Evolutionary conservation across 2,329 filamentous ascomycete species (phyloP), one percentile per base, ranked within the genome.

Genomic region (Fusarium palustre): DNA sequence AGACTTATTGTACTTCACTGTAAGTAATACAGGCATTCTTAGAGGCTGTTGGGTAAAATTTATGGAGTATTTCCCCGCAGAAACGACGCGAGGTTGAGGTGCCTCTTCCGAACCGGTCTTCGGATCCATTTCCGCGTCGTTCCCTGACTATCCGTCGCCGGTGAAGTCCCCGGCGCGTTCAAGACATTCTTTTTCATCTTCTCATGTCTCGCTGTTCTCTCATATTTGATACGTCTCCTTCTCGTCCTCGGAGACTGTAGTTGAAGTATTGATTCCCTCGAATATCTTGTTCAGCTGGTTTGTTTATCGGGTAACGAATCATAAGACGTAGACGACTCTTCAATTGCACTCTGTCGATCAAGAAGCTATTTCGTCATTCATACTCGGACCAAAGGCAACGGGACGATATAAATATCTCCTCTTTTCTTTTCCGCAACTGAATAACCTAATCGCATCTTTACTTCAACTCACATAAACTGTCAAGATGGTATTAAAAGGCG

Each of bases 401-500:
- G 47, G 45, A 65, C 24, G 22, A 43, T 28, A 43, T 16, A 18
- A 41, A 24, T 22, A n/a, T 24, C 30, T 48, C 33, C 20, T 45
- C 3, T 15, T 31, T 50, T 52, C 33, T 12, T 30, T 59, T 46
- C 20, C 24, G 25, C 36, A 34, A 47, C 39, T 60, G 25, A 30
- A 47, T 10, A 28, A 43, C 38, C 33, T 28, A 57, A 42, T 59
- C 41, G 16, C 33, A 55, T 39, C 38, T 55, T 24, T 33, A 15
- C 38, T 10, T 20, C 12, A 48, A 31, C 24, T 25, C 54, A 54
- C 48, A 41, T 47, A 43, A 54, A 25, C 11, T 47, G 50, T 39
- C 59, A 78, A 68, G 59, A 83, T 84, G 81, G 77, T 78, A 55
- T 77, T 88, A 56, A 85, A 82, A 18, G 86, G 86, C 43, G 80